Conservation (phyloP, 2,329 filamentous ascomycete genomes). For the Fonsecaea erecta region DNA sequence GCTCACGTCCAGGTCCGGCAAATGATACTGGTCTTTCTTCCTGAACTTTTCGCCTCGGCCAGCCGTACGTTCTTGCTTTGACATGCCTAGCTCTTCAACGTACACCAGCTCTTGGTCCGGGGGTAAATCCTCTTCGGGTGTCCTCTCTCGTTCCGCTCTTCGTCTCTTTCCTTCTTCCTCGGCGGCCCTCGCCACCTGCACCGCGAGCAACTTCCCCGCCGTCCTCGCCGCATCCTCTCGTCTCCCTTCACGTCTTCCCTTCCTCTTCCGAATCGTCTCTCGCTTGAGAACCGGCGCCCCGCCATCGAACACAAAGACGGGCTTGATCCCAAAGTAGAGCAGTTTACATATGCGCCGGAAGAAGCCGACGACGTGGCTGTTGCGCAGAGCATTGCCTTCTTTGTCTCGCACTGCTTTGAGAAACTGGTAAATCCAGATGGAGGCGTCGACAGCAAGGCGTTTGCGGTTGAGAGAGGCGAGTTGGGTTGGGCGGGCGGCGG, state of each 20-base stretch:
- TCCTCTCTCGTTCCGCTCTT: conserved; percentile 48
- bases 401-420: conserved; percentile 98
- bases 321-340: conserved; percentile 92
- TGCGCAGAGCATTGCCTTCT: conserved; percentile 93
- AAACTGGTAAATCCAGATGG: conserved; percentile 99
- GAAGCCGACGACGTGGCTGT: conserved; percentile 95
- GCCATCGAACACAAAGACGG: conserved; percentile 97
- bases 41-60: conserved; percentile 67
- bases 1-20: conserved; percentile 79
- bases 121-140: conserved; percentile 67
- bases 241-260: conserved; percentile 80
- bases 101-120: conserved; percentile 76
- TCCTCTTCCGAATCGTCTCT: conserved; percentile 81
- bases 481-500: conserved; percentile 92
- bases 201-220: conserved; percentile 85
- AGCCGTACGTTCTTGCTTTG: conserved; percentile 72
- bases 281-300: conserved; percentile 89
- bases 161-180: conserved; percentile 80
- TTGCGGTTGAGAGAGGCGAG: conserved; percentile 95
- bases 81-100: conserved; percentile 86
- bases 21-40: conserved; percentile 93
- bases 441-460: conserved; percentile 94
- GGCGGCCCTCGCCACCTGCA: conserved; percentile 89
- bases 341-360: conserved; percentile 98
- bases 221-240: conserved; percentile 91